Conservation (phyloP, 2,329 filamentous ascomycete species). For the Diaporthe australafricana region DNA sequence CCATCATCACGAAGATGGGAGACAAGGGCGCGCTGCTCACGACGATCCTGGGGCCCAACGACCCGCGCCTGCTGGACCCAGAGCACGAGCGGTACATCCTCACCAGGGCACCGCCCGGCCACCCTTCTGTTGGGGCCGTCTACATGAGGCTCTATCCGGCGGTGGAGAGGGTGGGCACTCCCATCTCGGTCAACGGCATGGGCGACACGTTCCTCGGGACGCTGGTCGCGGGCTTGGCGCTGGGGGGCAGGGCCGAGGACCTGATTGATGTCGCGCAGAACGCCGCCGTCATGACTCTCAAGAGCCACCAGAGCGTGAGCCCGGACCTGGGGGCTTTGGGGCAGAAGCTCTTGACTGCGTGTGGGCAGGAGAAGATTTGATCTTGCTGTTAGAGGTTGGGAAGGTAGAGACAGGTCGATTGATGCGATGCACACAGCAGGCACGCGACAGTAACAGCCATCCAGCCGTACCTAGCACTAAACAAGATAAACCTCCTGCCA, state of each 20-base stretch:
- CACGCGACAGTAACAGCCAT: neutral
- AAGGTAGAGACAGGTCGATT: neutral
- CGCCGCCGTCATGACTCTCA: conserved; percentile 83
- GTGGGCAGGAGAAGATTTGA: conserved; percentile 54
- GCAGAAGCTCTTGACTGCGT: conserved; percentile 49
- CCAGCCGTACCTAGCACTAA: neutral
- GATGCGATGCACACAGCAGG: neutral
- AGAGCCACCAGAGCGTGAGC: conserved; percentile 79
- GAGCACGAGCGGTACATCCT: conserved; percentile 78
- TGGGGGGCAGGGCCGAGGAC: conserved; percentile 65
- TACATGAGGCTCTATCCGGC: conserved; percentile 83
- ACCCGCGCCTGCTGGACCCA: conserved; percentile 73
- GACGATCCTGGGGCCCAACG: conserved; percentile 74
- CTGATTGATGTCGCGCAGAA: conserved; percentile 84
- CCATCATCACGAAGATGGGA: conserved; percentile 87
- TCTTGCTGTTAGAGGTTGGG: too few species aligned
- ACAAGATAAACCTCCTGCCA: neutral
- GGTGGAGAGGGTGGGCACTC: conserved; percentile 73
- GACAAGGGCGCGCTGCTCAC: conserved; percentile 80
- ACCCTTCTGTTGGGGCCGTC: conserved; percentile 74
- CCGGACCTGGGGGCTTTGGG: conserved; percentile 62
- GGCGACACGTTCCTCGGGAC: conserved; percentile 94
- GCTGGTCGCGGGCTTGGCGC: conserved; percentile 81
- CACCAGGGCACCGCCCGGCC: conserved; percentile 66
- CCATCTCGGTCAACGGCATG: conserved; percentile 92